phyloP scores from a whole-genome alignment of 345 rosid species.

The Nephelium lappaceum region DNA sequence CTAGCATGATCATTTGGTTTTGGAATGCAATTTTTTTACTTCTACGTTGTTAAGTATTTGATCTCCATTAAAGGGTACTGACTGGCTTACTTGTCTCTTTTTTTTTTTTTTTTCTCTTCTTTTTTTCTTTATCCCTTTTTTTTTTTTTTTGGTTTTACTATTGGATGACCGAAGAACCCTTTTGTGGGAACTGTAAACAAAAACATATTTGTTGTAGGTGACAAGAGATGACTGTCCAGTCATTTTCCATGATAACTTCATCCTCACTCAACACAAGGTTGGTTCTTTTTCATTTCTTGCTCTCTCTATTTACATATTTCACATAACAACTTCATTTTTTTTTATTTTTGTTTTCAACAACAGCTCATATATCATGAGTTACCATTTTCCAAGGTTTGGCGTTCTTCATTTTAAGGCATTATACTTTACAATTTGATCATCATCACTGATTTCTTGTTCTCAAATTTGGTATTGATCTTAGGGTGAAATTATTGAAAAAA shows the following conservation, averaged over 20 bases:
- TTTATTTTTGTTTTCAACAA: not conserved
- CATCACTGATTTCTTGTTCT: not conserved
- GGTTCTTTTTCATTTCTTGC: not conserved
- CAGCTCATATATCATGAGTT: not conserved
- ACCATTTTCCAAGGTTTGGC: not conserved
- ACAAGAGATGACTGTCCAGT: conserved; percentile 67
- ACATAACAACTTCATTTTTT: not conserved
- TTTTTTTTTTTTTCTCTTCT: not conserved
- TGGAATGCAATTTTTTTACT: not conserved
- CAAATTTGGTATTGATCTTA: conserved; percentile 24
- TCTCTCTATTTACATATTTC: not conserved
- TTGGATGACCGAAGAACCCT: conserved; percentile 22
- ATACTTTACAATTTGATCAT: not conserved
- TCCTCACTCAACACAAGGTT: conserved; percentile 55
- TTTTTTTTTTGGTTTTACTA: not conserved
- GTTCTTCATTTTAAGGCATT: not conserved
- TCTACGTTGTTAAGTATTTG: not conserved
- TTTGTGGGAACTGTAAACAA: conserved; percentile 25
- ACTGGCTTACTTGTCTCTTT: conserved; percentile 5
- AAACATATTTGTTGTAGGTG: conserved; percentile 50
- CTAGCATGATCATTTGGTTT: too few species aligned
- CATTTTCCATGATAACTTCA: conserved; percentile 68
- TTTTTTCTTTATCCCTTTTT: conserved; percentile 6
- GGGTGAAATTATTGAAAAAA: conserved; percentile 58
- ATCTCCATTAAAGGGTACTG: conserved; percentile 20